Base-by-base conservation (phyloP, 2,329 filamentous ascomycete genomes). In the Ceratocystis ficicola region DNA sequence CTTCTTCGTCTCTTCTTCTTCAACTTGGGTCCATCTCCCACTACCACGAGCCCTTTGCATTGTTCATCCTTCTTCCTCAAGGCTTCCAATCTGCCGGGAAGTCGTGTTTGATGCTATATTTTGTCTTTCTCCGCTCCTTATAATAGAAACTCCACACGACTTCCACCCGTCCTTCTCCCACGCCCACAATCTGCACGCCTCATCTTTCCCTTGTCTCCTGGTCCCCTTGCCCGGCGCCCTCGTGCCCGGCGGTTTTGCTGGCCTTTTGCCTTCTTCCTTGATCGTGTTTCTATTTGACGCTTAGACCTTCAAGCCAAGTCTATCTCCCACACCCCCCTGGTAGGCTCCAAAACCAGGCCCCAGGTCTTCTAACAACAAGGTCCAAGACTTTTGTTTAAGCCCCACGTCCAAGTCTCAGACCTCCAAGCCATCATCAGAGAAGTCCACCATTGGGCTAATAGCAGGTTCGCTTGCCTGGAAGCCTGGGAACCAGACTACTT, bases 361-460 rank as follows among this genome's bases (percentile, higher is more conserved):
- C 52, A 57, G 52, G 22, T 28, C 52, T 25, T 57, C 22, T 20
- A 52, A 52, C n/a, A 52, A 52, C n/a, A n/a, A 20, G 6, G 52
- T 12, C 52, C 52, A 57, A 57, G 52, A 57, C 52, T 30, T 30
- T 41, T 57, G 52, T 57, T 28, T 28, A 57, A 57, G 52, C 52
- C 52, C 52, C 22, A 57, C 6, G 22, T 30, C 12, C 28, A 57
- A 22, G 52, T 28, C 22, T 57, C 52, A 32, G 52, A 57, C 22
- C 30, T 28, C 30, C n/a, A 57, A 32, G 28, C 10, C 28, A 41
- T 41, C 25, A 30, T 1, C 12, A 25, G 28, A 32, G 52, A 57
- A 52, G 22, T 20, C 48, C n/a, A 25, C n/a, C 48, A 22, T n/a
- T 41, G 36, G 48, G 8, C 48, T 22, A 25, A 50, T 12, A 50